These are phyloP conservation scores for Ustilago esculenta DNA, from an alignment of 1,284 basidiomycete genomes.

Conservation along the genomic window DNA sequence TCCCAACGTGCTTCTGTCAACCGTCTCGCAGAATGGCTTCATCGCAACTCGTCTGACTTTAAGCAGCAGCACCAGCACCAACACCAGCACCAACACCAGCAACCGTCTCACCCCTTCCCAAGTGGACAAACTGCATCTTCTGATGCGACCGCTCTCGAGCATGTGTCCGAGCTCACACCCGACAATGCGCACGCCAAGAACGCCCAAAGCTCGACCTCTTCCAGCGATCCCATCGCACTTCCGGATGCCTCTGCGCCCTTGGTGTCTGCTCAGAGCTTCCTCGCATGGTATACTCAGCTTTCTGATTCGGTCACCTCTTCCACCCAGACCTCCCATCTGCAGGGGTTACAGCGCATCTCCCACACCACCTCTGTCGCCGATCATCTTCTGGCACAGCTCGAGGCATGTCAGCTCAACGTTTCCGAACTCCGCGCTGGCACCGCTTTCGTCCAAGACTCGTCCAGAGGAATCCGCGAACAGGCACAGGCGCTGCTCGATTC, in stretches of 20 bases:
- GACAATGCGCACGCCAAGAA: neutral
- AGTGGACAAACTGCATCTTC: neutral
- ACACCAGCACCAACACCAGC: too few relatives aligned
- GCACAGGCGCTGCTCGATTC: constrained; percentile 50
- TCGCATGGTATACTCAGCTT: constrained; percentile 51
- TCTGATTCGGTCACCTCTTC: constrained; percentile 45
- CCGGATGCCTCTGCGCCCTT: constrained; percentile 36
- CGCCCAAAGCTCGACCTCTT: neutral
- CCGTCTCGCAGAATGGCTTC: constrained; percentile 51
- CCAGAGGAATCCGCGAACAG: constrained; percentile 57
- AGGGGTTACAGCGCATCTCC: constrained; percentile 36
- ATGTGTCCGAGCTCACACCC: neutral
- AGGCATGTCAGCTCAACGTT: constrained; percentile 52
- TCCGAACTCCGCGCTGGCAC: constrained; percentile 57
- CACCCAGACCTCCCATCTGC: constrained; percentile 45
- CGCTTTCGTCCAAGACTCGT: constrained; percentile 56
- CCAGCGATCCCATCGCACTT: constrained; percentile 7
- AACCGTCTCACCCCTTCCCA: neutral
- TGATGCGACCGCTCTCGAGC: neutral
- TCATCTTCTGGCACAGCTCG: constrained; percentile 45
- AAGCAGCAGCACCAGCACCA: constrained; percentile 37
- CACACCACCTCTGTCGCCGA: constrained; percentile 42
- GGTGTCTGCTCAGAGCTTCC: constrained; percentile 45
- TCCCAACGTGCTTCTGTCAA: constrained; percentile 50
- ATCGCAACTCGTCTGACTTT: constrained; percentile 35